phyloP scores from a whole-genome alignment of 331 rosid genomes.

The Quercus phellos region DNA sequence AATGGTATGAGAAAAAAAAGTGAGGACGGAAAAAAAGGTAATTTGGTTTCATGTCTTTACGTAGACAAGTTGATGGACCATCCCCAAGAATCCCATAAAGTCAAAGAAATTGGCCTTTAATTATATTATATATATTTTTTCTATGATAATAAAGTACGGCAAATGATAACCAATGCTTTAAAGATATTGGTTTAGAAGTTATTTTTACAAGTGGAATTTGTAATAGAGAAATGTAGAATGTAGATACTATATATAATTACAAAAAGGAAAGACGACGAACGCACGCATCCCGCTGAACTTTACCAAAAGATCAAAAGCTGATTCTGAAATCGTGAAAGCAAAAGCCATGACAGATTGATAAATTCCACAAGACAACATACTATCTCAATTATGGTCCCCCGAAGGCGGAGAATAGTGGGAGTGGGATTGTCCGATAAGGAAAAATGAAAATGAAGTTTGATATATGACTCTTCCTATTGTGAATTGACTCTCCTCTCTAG shows the following conservation, averaged over 20 bases:
- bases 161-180: too few relatives aligned
- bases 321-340: constrained; percentile 27
- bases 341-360: not conserved
- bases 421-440: too few relatives aligned
- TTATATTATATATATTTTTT: too few relatives aligned
- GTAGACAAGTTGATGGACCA: constrained; percentile 11
- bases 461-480: too few relatives aligned
- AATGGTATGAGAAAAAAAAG: not conserved
- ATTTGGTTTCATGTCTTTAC: constrained; percentile 18
- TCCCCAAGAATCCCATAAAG: not conserved
- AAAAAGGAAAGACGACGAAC: not conserved
- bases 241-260: not conserved
- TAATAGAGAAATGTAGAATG: too few relatives aligned
- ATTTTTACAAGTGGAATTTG: too few relatives aligned
- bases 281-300: not conserved
- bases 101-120: too few relatives aligned
- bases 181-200: fast-evolving
- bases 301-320: constrained; percentile 16
- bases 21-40: not conserved
- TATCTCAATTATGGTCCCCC: constrained; percentile 10
- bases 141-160: too few relatives aligned
- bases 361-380: constrained; percentile 2
- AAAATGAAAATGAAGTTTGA: too few relatives aligned
- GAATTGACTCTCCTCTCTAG: too few relatives aligned
- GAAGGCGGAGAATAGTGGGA: not conserved